Percentiles rank a stretch among this genome's conserved stretches.
Conservation (phyloP, 73 alveolate genomes). For the Paramecium caudatum region DNA sequence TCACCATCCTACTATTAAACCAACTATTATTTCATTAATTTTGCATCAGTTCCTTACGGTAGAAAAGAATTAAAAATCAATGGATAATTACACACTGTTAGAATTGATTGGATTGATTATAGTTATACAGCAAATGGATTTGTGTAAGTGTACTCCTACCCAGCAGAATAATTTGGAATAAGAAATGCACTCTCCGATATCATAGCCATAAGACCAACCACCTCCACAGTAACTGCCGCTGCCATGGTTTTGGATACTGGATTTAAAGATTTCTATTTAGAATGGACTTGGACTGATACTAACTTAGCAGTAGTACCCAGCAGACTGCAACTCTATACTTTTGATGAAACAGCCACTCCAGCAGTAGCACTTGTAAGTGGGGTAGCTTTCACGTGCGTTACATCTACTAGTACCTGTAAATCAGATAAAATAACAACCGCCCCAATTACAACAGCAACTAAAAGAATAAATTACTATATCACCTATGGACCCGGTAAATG, state of each 20-base stretch:
- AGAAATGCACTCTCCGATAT: constrained; percentile 35
- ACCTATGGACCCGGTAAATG: constrained; percentile 58
- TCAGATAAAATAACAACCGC: neutral
- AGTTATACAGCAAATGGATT: neutral
- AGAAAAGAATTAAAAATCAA: constrained; percentile 12
- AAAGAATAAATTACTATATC: constrained; percentile 13
- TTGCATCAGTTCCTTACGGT: constrained; percentile 18
- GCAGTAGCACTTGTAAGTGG: neutral
- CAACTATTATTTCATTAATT: constrained; percentile 26
- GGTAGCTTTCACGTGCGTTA: neutral
- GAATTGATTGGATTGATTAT: neutral
- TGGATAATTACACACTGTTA: constrained; percentile 34
- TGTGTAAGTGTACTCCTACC: constrained; percentile 26
- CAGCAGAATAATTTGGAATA: constrained; percentile 61
- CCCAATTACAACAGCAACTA: neutral
- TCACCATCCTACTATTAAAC: constrained; percentile 39
- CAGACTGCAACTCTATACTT: neutral
- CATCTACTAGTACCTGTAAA: neutral
- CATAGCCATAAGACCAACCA: neutral
- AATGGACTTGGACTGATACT: constrained; percentile 64
- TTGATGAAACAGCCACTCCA: constrained; percentile 7
- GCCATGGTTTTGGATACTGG: neutral
- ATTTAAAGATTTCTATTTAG: neutral
- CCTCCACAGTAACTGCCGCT: neutral
- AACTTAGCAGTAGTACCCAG: neutral